Evolutionary conservation across 1,284 basidiomycete species (phyloP).

Genomic region (Mycosarcoma mackinlayi): DNA sequence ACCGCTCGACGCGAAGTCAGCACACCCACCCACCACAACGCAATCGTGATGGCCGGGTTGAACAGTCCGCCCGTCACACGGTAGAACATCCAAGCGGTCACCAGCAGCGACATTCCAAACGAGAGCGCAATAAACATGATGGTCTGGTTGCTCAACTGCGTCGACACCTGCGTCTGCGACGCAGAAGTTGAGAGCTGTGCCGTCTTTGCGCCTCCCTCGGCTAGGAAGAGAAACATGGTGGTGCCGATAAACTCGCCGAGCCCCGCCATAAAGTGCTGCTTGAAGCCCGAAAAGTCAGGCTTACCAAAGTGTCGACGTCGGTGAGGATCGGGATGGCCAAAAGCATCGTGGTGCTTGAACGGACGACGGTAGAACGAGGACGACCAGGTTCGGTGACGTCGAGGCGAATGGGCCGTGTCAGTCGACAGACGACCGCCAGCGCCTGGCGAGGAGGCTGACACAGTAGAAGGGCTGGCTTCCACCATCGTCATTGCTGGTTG

Average conservation of each 20-base stretch:
- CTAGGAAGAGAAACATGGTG: conserved; percentile 54
- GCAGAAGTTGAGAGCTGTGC: conserved; percentile 30
- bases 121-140: conserved; percentile 56
- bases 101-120: conserved; percentile 55
- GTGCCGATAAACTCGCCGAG: conserved; percentile 50
- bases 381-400: background rate
- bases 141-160: conserved; percentile 40
- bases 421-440: conserved; percentile 27
- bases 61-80: conserved; percentile 77
- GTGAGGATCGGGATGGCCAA: background rate
- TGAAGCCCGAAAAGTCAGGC: conserved; percentile 30
- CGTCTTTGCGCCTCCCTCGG: conserved; percentile 52
- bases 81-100: conserved; percentile 76
- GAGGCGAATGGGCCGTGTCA: conserved; percentile 13
- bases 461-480: conserved; percentile 3
- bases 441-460: background rate
- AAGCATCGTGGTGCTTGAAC: conserved; percentile 5
- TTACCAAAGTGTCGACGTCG: conserved; percentile 25
- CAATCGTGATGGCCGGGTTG: conserved; percentile 71
- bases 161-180: conserved; percentile 17
- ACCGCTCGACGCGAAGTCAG: conserved; percentile 68
- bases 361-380: conserved; percentile 1
- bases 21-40: conserved; percentile 70
- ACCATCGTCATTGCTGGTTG: conserved; percentile 14
- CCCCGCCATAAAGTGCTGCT: conserved; percentile 39